phyloP scores from a whole-genome alignment of 106 monocot species.

The Phalaenopsis equestris region DNA sequence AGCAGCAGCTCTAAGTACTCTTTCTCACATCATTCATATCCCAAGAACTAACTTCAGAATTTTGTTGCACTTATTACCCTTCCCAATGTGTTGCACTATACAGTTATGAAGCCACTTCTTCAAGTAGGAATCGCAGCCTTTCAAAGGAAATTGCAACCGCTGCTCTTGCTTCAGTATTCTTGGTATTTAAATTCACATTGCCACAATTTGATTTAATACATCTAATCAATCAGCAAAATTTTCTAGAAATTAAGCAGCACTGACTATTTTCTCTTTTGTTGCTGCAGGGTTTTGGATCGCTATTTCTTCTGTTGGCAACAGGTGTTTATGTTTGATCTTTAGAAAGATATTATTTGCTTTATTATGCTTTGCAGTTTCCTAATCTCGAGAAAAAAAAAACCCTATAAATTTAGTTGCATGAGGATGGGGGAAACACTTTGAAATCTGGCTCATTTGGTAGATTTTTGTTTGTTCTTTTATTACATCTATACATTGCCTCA shows the following conservation, averaged over 20 bases:
- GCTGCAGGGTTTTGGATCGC: slow-evolving; percentile 41
- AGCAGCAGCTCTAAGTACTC: too few relatives aligned
- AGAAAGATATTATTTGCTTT: too few relatives aligned
- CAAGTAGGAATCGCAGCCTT: slow-evolving; percentile 42
- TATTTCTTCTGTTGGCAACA: slow-evolving; percentile 34
- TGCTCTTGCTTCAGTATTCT: slow-evolving; percentile 42
- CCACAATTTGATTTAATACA: not conserved
- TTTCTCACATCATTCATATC: too few relatives aligned
- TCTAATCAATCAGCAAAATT: not conserved
- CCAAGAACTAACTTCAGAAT: too few relatives aligned
- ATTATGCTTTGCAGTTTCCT: too few relatives aligned
- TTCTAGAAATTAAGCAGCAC: not conserved
- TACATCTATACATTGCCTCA: too few relatives aligned
- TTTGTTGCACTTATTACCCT: not conserved
- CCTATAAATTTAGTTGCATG: too few relatives aligned
- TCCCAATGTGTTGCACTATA: not conserved
- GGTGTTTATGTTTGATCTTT: slow-evolving; percentile 36
- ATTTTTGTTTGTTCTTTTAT: too few relatives aligned
- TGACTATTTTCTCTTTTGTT: not conserved
- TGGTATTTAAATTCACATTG: slow-evolving; percentile 22
- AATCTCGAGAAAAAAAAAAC: too few relatives aligned
- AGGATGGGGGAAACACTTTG: too few relatives aligned
- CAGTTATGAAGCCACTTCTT: slow-evolving; percentile 67
- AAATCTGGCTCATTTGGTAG: too few relatives aligned
- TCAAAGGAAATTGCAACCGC: slow-evolving; percentile 41